A percentile compares a stretch with the other conserved stretches of the same genome.
Conservation (phyloP, 768 basidiomycete species). For the Suillus subluteus region DNA sequence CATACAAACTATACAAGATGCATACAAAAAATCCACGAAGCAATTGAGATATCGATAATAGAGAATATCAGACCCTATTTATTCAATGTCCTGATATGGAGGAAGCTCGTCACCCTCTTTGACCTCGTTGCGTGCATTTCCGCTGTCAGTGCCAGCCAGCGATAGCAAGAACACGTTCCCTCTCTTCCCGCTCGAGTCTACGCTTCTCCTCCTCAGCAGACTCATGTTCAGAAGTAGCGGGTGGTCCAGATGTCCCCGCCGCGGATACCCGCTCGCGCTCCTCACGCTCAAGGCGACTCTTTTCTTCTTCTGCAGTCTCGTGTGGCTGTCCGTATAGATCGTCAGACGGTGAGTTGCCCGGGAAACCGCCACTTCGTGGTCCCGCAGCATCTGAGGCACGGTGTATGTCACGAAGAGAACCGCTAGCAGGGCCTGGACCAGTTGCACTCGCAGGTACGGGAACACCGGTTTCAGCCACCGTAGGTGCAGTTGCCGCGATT, state of each 20-base stretch:
- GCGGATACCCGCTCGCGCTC: constrained; percentile 52
- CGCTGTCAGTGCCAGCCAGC: constrained; percentile 15
- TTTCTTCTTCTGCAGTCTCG: constrained; percentile 69
- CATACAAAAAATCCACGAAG: not conserved
- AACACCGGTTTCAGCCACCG: constrained; percentile 78
- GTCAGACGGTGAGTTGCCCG: constrained; percentile 27
- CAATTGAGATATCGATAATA: too few species aligned
- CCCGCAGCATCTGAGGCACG: constrained; percentile 40
- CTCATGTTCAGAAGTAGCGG: constrained; percentile 35
- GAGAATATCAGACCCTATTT: not conserved
- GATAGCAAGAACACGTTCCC: constrained; percentile 51
- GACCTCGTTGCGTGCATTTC: constrained; percentile 31
- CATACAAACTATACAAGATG: not conserved
- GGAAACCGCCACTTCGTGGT: constrained; percentile 35
- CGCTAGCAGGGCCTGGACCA: constrained; percentile 70
- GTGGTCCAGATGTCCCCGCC: constrained; percentile 18
- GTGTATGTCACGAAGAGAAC: constrained; percentile 59
- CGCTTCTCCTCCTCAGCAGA: constrained; percentile 68
- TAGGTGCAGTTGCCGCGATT: constrained; percentile 50
- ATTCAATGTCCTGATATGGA: constrained; percentile 46
- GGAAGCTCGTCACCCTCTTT: constrained; percentile 42
- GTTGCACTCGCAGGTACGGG: constrained; percentile 58
- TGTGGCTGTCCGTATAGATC: constrained; percentile 35
- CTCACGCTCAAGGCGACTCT: constrained; percentile 58
- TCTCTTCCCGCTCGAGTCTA: constrained; percentile 65